Percentiles rank a stretch among this genome's conserved stretches.
phyloP scores from a whole-genome alignment of 306 rosid genomes.

The Begonia fuchsioides region DNA sequence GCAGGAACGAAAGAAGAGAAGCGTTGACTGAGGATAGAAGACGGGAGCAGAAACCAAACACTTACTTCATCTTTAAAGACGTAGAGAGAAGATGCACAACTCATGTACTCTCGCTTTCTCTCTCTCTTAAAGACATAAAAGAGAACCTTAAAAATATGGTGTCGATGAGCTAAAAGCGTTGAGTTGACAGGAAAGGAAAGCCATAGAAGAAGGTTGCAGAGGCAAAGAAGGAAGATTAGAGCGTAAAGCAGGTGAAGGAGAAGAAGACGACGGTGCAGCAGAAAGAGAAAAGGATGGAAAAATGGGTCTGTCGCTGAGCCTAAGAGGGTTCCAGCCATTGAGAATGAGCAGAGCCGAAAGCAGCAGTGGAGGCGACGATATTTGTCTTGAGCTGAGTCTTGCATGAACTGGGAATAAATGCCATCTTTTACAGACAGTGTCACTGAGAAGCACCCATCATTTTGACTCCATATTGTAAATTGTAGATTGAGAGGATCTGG shows the following conservation, averaged over 20 bases:
- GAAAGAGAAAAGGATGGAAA: constrained; percentile 9
- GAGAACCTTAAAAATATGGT: neutral
- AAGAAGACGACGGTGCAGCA: constrained; percentile 2
- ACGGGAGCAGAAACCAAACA: constrained; percentile 24
- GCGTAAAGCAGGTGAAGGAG: neutral
- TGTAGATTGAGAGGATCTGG: too few species aligned
- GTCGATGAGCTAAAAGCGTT: too few species aligned
- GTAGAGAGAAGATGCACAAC: constrained; percentile 20
- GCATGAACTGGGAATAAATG: too few species aligned
- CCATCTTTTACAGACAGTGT: too few species aligned
- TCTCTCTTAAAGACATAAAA: constrained; percentile 4
- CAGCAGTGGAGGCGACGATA: constrained; percentile 20
- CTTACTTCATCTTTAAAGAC: constrained; percentile 45
- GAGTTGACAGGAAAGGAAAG: too few species aligned
- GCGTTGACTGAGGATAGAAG: constrained; percentile 5
- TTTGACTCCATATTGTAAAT: too few species aligned
- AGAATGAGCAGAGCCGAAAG: constrained; percentile 8
- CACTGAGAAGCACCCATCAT: too few species aligned
- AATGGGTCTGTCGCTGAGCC: constrained; percentile 26
- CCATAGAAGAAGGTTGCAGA: too few species aligned
- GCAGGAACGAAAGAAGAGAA: constrained; percentile 32
- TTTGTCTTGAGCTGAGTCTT: constrained; percentile 57
- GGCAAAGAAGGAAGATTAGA: too few species aligned
- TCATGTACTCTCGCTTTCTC: constrained; percentile 23
- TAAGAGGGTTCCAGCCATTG: constrained; percentile 15